Conservation (phyloP, 2,329 filamentous ascomycete species). For the Ophiocordyceps camponoti-saundersi region DNA sequence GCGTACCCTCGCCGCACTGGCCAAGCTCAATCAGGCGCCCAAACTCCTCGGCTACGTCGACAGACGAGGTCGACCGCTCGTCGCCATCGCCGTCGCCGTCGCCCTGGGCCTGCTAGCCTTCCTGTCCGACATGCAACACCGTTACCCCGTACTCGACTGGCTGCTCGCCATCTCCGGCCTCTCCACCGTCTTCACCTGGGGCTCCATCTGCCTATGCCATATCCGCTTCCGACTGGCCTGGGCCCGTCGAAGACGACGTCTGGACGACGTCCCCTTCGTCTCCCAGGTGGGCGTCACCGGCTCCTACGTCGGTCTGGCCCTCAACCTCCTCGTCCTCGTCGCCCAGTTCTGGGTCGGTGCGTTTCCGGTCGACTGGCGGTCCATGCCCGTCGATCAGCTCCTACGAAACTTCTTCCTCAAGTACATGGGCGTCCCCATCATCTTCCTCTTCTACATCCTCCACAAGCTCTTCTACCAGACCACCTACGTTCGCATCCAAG, state of each 20-base stretch:
- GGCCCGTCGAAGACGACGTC: conserved; percentile 47
- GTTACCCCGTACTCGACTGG: conserved; percentile 58
- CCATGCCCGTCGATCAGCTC: conserved; percentile 25
- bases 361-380: conserved; percentile 47
- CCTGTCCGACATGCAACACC: conserved; percentile 47
- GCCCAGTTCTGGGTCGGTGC: conserved; percentile 83
- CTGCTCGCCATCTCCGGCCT: conserved; percentile 59
- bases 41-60: conserved; percentile 66
- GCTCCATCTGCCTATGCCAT: conserved; percentile 73
- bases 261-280: conserved; percentile 64
- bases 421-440: conserved; percentile 54
- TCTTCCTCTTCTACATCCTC: conserved; percentile 47
- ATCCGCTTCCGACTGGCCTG: conserved; percentile 83
- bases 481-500: conserved; percentile 42
- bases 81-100: conserved; percentile 53
- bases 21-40: conserved; percentile 74
- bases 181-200: conserved; percentile 64
- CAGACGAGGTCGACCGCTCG: conserved; percentile 61
- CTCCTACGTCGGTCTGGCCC: conserved; percentile 60
- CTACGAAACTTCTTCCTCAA: conserved; percentile 56
- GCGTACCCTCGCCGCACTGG: conserved; percentile 74
- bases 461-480: conserved; percentile 68
- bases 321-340: conserved; percentile 61
- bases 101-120: conserved; percentile 55
- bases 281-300: conserved; percentile 66